Conservation (phyloP, 2,329 filamentous ascomycete genomes). For the Pseudogymnoascus sp. region DNA sequence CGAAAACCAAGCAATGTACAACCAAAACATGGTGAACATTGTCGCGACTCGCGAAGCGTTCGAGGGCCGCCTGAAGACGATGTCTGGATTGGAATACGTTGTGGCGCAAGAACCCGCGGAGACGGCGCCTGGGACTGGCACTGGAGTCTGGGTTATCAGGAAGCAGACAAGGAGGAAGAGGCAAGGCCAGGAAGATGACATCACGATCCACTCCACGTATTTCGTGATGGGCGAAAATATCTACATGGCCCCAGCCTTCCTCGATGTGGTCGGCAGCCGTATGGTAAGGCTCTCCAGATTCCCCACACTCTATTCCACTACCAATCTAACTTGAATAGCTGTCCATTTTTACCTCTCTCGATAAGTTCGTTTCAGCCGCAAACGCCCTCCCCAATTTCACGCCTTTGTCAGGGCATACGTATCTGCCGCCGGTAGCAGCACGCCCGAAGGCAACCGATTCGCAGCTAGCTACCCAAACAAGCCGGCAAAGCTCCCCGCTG, state of each 20-base stretch:
- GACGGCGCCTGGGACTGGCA: constrained; percentile 53
- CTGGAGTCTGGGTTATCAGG: constrained; percentile 63
- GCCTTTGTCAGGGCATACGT: constrained; percentile 43
- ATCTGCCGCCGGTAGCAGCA: constrained; percentile 24
- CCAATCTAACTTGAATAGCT: constrained; percentile 13
- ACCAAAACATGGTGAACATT: constrained; percentile 50
- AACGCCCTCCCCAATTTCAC: constrained; percentile 39
- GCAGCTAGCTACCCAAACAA: constrained; percentile 23
- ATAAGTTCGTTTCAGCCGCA: constrained; percentile 30
- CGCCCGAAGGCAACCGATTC: constrained; percentile 21
- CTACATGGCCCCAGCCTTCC: constrained; percentile 58
- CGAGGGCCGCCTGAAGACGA: constrained; percentile 55
- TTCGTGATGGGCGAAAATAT: constrained; percentile 62
- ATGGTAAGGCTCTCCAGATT: constrained; percentile 42
- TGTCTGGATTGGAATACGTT: constrained; percentile 62
- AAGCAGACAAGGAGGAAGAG: constrained; percentile 60
- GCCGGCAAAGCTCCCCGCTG: constrained; percentile 39
- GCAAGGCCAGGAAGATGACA: constrained; percentile 50
- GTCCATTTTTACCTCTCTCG: constrained; percentile 27
- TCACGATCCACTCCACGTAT: constrained; percentile 54
- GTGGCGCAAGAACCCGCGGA: constrained; percentile 61
- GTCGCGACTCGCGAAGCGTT: constrained; percentile 58
- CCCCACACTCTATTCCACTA: constrained; percentile 15
- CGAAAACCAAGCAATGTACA: constrained; percentile 56
- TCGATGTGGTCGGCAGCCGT: constrained; percentile 52